Evolutionary conservation across 352 stramenopile genomes (phyloP).

Genomic region (Phytophthora aleatoria): DNA sequence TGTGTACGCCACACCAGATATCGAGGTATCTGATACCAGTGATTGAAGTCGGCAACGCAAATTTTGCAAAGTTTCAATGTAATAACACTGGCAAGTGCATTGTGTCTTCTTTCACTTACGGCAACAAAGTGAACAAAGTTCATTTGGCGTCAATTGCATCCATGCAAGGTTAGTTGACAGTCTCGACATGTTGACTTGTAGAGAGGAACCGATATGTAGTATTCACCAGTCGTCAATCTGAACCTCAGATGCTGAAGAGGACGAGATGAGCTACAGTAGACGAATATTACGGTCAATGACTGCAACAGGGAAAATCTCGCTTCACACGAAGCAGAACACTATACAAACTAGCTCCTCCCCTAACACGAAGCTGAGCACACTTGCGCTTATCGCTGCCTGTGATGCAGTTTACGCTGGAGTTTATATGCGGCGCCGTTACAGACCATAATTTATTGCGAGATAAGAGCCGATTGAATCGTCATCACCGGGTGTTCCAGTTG

Average conservation of each 20-base stretch:
- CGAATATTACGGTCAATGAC: neutral
- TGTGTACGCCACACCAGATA: slow-evolving; percentile 13
- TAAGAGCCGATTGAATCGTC: neutral
- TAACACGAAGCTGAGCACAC: neutral
- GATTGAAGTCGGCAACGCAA: neutral
- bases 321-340: neutral
- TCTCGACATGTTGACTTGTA: too few relatives aligned
- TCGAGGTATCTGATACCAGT: slow-evolving; percentile 6
- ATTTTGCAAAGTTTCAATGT: too few relatives aligned
- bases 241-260: neutral
- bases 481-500: neutral
- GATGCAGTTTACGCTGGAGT: neutral
- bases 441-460: slow-evolving; percentile 21
- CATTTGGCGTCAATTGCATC: neutral
- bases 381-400: neutral
- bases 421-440: slow-evolving; percentile 22
- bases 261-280: neutral
- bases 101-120: neutral
- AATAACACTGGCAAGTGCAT: neutral
- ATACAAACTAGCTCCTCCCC: neutral
- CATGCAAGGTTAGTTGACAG: neutral
- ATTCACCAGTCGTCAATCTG: neutral
- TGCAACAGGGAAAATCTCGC: neutral
- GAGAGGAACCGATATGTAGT: neutral
- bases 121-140: neutral